phyloP scores from a whole-genome alignment of 768 basidiomycete species.

The Tricholoma matsutake region DNA sequence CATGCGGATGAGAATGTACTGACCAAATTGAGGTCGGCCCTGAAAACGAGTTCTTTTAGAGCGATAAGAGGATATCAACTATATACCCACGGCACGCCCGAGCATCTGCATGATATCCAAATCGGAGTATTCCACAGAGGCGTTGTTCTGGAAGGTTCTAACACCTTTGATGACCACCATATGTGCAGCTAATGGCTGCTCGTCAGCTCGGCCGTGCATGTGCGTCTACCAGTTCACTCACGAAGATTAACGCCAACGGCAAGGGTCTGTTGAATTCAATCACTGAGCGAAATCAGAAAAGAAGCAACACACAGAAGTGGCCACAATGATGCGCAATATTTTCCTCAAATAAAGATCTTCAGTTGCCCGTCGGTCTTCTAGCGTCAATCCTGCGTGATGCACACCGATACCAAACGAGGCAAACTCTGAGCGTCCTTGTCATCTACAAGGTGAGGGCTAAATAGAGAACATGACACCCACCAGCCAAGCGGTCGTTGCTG shows the following conservation, averaged over 20 bases:
- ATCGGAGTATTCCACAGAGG: slow-evolving; percentile 81
- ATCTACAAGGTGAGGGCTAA: background rate
- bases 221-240: background rate
- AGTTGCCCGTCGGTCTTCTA: slow-evolving; percentile 67
- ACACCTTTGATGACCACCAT: slow-evolving; percentile 94
- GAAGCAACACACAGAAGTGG: slow-evolving; percentile 68
- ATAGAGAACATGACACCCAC: slow-evolving; percentile 33
- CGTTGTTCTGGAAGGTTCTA: slow-evolving; percentile 67
- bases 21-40: slow-evolving; percentile 92
- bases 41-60: slow-evolving; percentile 24
- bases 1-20: slow-evolving; percentile 1
- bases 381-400: slow-evolving; percentile 85
- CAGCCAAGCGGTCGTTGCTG: slow-evolving; percentile 62
- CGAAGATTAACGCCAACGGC: slow-evolving; percentile 97
- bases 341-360: slow-evolving; percentile 74
- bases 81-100: slow-evolving; percentile 75
- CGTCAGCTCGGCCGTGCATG: slow-evolving; percentile 2
- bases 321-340: slow-evolving; percentile 63
- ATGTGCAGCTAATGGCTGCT: slow-evolving; percentile 67
- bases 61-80: background rate
- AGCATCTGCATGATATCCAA: slow-evolving; percentile 96
- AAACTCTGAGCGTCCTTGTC: slow-evolving; percentile 41
- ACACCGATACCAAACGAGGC: slow-evolving; percentile 77
- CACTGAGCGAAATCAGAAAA: background rate
- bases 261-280: slow-evolving; percentile 62